These are phyloP conservation scores for Seiridium unicorne DNA, from an alignment of 2,329 filamentous ascomycete genomes.

Conservation along the genomic window DNA sequence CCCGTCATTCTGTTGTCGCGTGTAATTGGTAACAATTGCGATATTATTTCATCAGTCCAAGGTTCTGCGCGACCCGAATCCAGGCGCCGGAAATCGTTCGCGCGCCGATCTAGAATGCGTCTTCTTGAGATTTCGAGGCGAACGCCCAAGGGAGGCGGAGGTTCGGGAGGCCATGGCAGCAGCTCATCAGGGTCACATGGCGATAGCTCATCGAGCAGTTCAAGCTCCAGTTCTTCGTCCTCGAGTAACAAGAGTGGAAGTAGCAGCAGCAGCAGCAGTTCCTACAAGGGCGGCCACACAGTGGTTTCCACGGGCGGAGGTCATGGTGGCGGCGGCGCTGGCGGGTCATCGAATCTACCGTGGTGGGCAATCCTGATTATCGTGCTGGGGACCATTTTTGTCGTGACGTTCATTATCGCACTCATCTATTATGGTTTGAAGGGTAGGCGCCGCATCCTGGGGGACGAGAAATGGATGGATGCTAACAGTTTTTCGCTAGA, in stretches of 20 bases:
- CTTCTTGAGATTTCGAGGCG: background rate
- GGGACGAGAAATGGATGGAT: no score
- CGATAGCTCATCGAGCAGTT: background rate
- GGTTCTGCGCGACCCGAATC: no score
- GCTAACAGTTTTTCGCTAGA: slow-evolving; percentile 3
- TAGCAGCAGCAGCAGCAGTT: background rate
- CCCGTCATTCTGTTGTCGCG: no score
- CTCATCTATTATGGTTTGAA: slow-evolving; percentile 1
- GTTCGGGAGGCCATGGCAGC: background rate
- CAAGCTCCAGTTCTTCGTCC: background rate
- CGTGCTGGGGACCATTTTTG: slow-evolving; percentile 1
- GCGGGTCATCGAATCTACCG: background rate
- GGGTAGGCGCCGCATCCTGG: background rate
- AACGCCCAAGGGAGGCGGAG: slow-evolving; percentile 7
- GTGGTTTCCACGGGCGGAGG: background rate
- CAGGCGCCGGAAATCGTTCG: no score
- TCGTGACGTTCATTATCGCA: background rate
- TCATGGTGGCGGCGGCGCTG: background rate
- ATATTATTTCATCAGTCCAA: no score
- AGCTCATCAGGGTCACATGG: background rate
- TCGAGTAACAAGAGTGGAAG: background rate
- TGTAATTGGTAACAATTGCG: no score
- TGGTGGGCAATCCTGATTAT: slow-evolving; percentile 8
- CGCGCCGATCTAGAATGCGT: background rate
- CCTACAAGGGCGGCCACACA: background rate